Percentiles rank a stretch among this genome's conserved stretches.
These are phyloP conservation scores for Artemisia argyi DNA, from an alignment of 129 eudicot species.

Conservation along the genomic window DNA sequence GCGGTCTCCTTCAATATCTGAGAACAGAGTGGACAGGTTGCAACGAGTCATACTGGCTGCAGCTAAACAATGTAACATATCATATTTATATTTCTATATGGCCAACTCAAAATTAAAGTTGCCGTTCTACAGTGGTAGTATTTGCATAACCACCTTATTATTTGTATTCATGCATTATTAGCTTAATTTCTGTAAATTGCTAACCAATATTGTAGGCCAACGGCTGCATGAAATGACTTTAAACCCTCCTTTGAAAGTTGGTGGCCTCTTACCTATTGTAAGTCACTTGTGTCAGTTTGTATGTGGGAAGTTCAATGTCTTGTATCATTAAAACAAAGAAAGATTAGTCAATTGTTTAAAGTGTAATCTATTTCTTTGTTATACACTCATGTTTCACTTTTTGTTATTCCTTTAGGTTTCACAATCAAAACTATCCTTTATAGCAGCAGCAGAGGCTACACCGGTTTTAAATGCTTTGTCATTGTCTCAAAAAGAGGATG, in stretches of 20 bases:
- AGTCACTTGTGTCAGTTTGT: conserved; percentile 35
- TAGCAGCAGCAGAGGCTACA: conserved; percentile 79
- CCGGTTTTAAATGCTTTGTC: conserved; percentile 60
- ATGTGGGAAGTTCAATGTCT: conserved; percentile 7
- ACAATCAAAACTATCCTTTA: conserved; percentile 63
- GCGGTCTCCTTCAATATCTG: conserved; percentile 85
- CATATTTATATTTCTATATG: conserved; percentile 10
- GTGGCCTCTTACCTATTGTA: conserved; percentile 61
- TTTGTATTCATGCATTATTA: conserved; percentile 3
- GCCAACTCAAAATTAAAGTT: conserved; percentile 5
- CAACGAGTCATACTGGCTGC: conserved; percentile 84
- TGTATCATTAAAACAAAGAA: conserved; percentile 1
- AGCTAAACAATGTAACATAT: conserved; percentile 72
- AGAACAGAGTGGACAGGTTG: conserved; percentile 81
- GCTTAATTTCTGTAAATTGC: conserved; percentile 11
- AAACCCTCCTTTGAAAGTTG: conserved; percentile 63
- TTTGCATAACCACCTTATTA: conserved; percentile 3
- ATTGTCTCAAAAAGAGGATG: conserved; percentile 39
- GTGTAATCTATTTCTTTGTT: background rate
- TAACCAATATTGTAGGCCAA: conserved; percentile 58
- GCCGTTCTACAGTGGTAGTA: background rate
- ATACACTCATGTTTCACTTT: conserved; percentile 9
- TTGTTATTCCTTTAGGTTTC: conserved; percentile 49
- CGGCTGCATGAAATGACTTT: conserved; percentile 87
- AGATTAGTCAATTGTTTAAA: background rate